phyloP scores from a whole-genome alignment of 1,284 basidiomycete species.

The Ganoderma boninense region DNA sequence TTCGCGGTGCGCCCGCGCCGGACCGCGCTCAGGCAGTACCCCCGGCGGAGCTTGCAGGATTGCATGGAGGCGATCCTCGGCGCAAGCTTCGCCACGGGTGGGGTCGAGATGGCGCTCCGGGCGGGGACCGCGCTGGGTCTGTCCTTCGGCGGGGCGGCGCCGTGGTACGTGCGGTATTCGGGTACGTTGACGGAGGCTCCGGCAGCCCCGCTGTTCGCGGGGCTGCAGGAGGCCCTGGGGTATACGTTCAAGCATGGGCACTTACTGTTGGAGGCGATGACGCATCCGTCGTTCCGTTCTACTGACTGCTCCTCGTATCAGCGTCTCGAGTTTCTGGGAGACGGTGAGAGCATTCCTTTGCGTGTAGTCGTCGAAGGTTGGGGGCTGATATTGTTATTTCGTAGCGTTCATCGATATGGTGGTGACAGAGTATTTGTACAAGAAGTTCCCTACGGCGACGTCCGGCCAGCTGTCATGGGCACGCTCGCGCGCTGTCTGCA shows the following conservation, averaged over 20 bases:
- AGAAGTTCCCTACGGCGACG: slow-evolving; percentile 71
- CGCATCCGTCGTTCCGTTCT: slow-evolving; percentile 78
- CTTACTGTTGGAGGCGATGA: slow-evolving; percentile 78
- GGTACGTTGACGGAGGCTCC: slow-evolving; percentile 40
- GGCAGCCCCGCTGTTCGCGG: slow-evolving; percentile 57
- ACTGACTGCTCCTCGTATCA: slow-evolving; percentile 75
- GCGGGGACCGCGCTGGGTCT: slow-evolving; percentile 71
- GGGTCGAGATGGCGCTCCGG: slow-evolving; percentile 71
- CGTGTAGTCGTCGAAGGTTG: not conserved
- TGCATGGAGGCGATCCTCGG: slow-evolving; percentile 87
- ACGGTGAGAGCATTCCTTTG: slow-evolving; percentile 59
- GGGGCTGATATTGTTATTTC: not conserved
- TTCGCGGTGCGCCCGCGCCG: slow-evolving; percentile 40
- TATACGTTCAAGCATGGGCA: slow-evolving; percentile 73
- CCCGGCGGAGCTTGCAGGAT: slow-evolving; percentile 80
- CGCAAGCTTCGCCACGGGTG: slow-evolving; percentile 75
- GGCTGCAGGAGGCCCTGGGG: slow-evolving; percentile 69
- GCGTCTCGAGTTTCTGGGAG: slow-evolving; percentile 86
- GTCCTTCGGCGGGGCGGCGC: slow-evolving; percentile 71
- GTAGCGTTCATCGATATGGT: slow-evolving; percentile 81
- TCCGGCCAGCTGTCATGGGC: slow-evolving; percentile 80
- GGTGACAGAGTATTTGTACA: slow-evolving; percentile 75
- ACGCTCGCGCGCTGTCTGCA: slow-evolving; percentile 77
- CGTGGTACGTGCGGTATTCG: slow-evolving; percentile 66
- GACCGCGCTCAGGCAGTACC: slow-evolving; percentile 49